Base-by-base conservation (phyloP, 2,329 filamentous ascomycete genomes). In the Aspergillus sp. region DNA sequence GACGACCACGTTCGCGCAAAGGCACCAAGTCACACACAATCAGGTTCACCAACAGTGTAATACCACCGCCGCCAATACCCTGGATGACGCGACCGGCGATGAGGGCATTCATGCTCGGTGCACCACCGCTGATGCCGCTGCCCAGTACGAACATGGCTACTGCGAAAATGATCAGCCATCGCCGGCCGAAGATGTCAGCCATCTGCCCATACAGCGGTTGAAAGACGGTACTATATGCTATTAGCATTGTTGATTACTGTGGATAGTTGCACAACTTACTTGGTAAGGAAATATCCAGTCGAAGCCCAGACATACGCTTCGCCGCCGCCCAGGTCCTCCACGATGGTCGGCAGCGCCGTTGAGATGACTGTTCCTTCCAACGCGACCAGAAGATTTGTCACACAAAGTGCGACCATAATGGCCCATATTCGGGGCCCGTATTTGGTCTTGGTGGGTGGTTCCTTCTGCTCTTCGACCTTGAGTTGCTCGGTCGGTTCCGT, bases 31-130 rank as follows among this genome's bases (percentile, higher is more conserved):
- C 80, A n/a, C 78, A 78, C 2, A 82, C 71, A 1, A 82, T 72
- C 17, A 82, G 75, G 36, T 81, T 77, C 0, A 74, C 76, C 51
- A 83, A 65, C 1, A 72, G 59, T 19, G 62, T 68, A 63, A 81
- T 76, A 0, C 82, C 82, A 2, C 79, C 81, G 1, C 72, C 77
- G 0, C 82, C 82, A 2, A 82, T 67, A 0, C 86, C 86, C 58
- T 88, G 84, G 1, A 88, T 70, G 0, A 78, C 77, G 1, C 85
- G 78, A n/a, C 83, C 84, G 62, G 76, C 78, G 12, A 89, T 84
- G 2, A 89, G 72, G 67, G 81, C 80, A 0, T 64, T 67, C 1
- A 73, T 74, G 12, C 65, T 79, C 0, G 67, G 75, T 0, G 85
- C 81, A 0, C 78, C 79, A 0, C 83, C 85, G 49, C 75, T 79